Base-by-base conservation (phyloP, 148 eudicot genomes). In the Pharnaceum exiguum region DNA sequence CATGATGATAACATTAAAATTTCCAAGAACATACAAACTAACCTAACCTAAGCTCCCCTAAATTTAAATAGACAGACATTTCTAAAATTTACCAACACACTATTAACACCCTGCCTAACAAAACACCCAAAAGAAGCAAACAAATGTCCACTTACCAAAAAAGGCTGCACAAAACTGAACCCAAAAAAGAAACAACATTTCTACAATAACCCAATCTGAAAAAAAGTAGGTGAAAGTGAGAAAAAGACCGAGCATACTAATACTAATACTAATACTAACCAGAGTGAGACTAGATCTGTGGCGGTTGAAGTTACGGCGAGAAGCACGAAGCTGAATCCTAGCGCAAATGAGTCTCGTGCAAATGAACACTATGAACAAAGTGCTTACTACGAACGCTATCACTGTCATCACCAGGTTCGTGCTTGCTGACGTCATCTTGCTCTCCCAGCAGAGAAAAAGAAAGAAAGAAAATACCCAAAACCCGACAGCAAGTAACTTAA, bases 361-460 rank as follows among this genome's bases (percentile, higher is more conserved):
- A 0, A 91, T 90, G 68, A 91, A 91, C 13, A 91, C 94, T 39
- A 91, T 91, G 62, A 91, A 91, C 71, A 87, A 59, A 31, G 81
- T 81, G 63, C 97, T 91, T 8, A 91, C 87, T 15, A 82, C 67
- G 54, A 91, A 87, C 27, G 90, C 97, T 49, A 87, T 85, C 66
- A 87, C 95, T 46, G 97, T 91, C 98, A 91, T 91, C 70, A 91
- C 98, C 71, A 88, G 70, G 63, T 91, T 88, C 51, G 77, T 71
- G 40, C 85, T 83, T 13, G 82, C 65, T 31, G 95, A 82, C 21
- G 67, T 64, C 82, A 87, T 87, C 55, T 37, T 45, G n/a, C n/a
- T n/a, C n/a, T n/a, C n/a, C n/a, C n/a, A n/a, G n/a, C n/a, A n/a
- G n/a, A n/a, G n/a, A n/a, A n/a, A n/a, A n/a, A n/a, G n/a, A n/a